phyloP scores from a whole-genome alignment of 108 stramenopile genomes.

The Tribonema minus region DNA sequence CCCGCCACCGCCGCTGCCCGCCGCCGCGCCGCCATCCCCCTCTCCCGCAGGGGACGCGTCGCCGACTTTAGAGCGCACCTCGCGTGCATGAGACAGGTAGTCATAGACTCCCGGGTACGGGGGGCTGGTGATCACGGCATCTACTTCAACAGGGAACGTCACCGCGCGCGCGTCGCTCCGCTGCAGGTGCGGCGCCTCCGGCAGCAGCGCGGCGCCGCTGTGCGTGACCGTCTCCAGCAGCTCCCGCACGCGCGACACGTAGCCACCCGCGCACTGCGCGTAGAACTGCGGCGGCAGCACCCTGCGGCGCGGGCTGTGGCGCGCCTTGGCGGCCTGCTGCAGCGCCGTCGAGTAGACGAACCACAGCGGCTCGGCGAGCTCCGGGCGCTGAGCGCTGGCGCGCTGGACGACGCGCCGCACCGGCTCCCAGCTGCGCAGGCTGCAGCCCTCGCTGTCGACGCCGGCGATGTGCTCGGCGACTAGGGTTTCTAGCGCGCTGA shows the following conservation, averaged over 20 bases:
- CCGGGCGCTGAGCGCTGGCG: too few relatives aligned
- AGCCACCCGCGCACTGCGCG: too few relatives aligned
- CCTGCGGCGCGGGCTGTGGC: not conserved
- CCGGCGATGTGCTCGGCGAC: not conserved
- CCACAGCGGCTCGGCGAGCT: not conserved
- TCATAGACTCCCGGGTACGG: conserved; percentile 18
- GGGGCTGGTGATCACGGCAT: conserved; percentile 5
- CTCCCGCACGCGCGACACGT: too few relatives aligned
- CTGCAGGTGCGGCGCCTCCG: too few relatives aligned
- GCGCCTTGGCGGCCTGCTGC: not conserved
- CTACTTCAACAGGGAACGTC: too few relatives aligned
- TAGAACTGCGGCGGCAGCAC: too few relatives aligned
- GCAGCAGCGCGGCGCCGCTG: too few relatives aligned
- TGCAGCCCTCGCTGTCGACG: too few relatives aligned
- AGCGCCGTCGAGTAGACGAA: conserved; percentile 2
- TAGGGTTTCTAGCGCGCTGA: not conserved
- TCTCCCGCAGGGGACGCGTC: not conserved
- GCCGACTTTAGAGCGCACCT: not conserved
- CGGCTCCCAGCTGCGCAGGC: too few relatives aligned
- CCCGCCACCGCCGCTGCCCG: not conserved
- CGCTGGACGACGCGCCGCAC: too few relatives aligned
- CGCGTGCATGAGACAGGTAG: conserved; percentile 2
- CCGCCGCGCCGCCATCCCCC: not conserved
- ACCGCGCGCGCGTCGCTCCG: too few relatives aligned
- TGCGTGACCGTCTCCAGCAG: too few relatives aligned